Evolutionary conservation across 2,329 filamentous ascomycete species (phyloP).

Genomic region (Ampelomyces quisqualis): DNA sequence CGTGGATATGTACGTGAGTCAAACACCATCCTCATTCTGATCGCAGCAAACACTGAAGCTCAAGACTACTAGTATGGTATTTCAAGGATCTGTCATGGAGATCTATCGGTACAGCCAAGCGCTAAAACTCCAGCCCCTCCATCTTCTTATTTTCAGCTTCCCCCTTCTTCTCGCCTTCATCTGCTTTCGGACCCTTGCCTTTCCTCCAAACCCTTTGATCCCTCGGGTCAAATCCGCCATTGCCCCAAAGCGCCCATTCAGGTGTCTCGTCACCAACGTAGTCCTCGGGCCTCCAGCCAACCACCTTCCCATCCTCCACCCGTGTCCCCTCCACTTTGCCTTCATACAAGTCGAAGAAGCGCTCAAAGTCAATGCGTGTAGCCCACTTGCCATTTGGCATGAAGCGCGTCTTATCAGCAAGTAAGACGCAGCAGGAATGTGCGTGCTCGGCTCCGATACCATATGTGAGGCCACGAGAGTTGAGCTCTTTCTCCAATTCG

Average conservation of each 20-base stretch:
- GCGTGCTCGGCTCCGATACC: slow-evolving; percentile 94
- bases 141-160: too few species aligned
- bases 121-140: too few species aligned
- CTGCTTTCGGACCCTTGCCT: slow-evolving; percentile 59
- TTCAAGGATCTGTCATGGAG: too few species aligned
- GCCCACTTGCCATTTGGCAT: slow-evolving; percentile 77
- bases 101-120: too few species aligned
- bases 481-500: slow-evolving; percentile 69
- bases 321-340: slow-evolving; percentile 44
- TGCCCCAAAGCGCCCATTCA: slow-evolving; percentile 93
- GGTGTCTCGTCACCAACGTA: slow-evolving; percentile 84
- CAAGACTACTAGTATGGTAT: too few species aligned
- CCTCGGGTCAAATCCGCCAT: slow-evolving; percentile 88
- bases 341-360: slow-evolving; percentile 83
- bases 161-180: too few species aligned
- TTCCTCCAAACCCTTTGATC: slow-evolving; percentile 87
- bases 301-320: slow-evolving; percentile 48
- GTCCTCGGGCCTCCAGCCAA: slow-evolving; percentile 81
- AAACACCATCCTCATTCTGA: too few species aligned
- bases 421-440: slow-evolving; percentile 87
- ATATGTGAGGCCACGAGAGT: slow-evolving; percentile 71
- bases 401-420: slow-evolving; percentile 77
- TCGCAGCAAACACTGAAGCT: too few species aligned
- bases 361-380: slow-evolving; percentile 85
- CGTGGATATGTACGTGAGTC: too few species aligned